Evolutionary conservation across 1,139 yeast species (phyloP).

Genomic region (Blastobotrys illinoisensis): DNA sequence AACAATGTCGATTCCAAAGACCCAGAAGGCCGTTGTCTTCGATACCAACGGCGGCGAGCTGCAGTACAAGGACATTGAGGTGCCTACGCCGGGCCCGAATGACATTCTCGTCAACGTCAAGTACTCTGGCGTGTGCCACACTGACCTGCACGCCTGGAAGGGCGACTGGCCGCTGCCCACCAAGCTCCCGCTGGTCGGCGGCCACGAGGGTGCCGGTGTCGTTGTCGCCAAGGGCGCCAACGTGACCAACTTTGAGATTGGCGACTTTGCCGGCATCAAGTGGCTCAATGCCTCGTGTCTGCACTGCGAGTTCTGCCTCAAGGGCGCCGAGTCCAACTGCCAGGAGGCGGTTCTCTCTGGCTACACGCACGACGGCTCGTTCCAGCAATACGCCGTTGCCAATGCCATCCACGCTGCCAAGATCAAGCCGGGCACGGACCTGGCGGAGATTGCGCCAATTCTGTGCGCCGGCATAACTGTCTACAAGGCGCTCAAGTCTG

Average conservation of each 20-base stretch:
- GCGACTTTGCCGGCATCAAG: slow-evolving; percentile 75
- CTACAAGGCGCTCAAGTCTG: slow-evolving; percentile 73
- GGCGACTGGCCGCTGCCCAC: slow-evolving; percentile 67
- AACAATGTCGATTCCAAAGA: slow-evolving; percentile 44
- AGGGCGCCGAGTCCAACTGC: slow-evolving; percentile 66
- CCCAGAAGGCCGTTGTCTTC: slow-evolving; percentile 69
- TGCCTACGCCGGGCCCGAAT: slow-evolving; percentile 54
- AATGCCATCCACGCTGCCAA: slow-evolving; percentile 83
- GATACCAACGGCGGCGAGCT: slow-evolving; percentile 64
- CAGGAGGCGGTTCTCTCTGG: slow-evolving; percentile 65
- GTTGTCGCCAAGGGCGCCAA: slow-evolving; percentile 68
- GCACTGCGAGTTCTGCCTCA: slow-evolving; percentile 67
- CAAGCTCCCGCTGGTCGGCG: slow-evolving; percentile 68
- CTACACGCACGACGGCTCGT: slow-evolving; percentile 75
- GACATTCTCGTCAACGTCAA: slow-evolving; percentile 58
- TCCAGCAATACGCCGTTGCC: slow-evolving; percentile 82
- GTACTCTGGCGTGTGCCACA: slow-evolving; percentile 66
- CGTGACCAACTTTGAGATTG: slow-evolving; percentile 65
- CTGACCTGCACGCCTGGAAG: slow-evolving; percentile 67
- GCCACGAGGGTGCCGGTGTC: slow-evolving; percentile 85
- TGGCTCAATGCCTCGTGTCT: slow-evolving; percentile 68
- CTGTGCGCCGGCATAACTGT: slow-evolving; percentile 80
- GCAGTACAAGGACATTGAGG: slow-evolving; percentile 56
- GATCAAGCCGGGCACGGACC: slow-evolving; percentile 63
- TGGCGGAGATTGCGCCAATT: slow-evolving; percentile 72